Evolutionary conservation across 176 grass and related monocot species (phyloP).

Genomic region (Elymus sibiricus): DNA sequence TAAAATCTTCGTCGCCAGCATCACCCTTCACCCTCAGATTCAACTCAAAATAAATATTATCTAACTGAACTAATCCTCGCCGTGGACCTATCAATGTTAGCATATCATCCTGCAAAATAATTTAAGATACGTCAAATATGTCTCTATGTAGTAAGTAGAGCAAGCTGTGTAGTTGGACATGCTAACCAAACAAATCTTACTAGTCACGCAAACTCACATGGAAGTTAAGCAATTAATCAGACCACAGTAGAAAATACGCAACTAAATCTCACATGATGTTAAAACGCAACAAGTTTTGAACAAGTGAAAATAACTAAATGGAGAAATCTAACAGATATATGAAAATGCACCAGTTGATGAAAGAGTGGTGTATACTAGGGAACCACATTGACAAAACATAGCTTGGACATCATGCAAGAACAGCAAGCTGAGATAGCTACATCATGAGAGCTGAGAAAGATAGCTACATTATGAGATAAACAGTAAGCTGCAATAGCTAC

Average conservation of each 20-base stretch:
- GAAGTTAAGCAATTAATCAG: neutral
- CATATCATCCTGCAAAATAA: neutral
- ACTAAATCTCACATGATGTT: neutral
- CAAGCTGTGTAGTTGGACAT: neutral
- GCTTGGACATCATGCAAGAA: neutral
- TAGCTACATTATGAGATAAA: too few relatives aligned
- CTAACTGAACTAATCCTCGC: too few relatives aligned
- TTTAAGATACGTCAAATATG: neutral
- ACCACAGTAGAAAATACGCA: neutral
- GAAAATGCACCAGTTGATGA: neutral
- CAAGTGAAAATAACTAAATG: neutral
- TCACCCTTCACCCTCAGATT: too few relatives aligned
- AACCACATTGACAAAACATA: neutral
- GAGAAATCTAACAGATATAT: neutral
- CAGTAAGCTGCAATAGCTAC: too few relatives aligned
- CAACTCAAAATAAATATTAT: too few relatives aligned
- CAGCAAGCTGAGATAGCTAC: neutral
- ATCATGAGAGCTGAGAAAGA: too few relatives aligned
- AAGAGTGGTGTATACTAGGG: neutral
- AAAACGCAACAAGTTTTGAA: neutral
- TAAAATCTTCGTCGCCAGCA: too few relatives aligned
- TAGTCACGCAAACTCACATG: neutral
- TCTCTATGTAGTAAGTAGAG: neutral
- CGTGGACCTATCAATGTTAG: too few relatives aligned
- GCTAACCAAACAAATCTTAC: neutral